Percentiles rank a stretch among this genome's conserved stretches.
Conservation (phyloP, 495 filamentous ascomycete genomes). For the Neurospora sp. region DNA sequence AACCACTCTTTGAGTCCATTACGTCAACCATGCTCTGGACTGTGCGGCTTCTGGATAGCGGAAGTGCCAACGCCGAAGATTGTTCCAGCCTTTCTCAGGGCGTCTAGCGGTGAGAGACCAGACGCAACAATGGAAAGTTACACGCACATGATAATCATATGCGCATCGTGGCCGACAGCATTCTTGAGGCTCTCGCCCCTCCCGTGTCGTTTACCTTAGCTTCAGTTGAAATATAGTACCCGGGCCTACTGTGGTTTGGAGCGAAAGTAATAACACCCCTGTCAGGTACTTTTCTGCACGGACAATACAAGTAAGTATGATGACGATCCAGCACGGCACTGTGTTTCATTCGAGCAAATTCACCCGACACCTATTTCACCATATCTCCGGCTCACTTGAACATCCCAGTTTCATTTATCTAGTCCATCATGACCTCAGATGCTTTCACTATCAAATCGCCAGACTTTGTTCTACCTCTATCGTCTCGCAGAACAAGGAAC, state of each 20-base stretch:
- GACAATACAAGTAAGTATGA: not conserved
- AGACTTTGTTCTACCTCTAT: not conserved
- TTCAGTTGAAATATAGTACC: not conserved
- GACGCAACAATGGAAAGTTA: not conserved
- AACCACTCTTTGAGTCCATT: not conserved
- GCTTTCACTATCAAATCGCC: not conserved
- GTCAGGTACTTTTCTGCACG: no score
- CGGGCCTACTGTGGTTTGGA: not conserved
- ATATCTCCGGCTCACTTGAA: not conserved
- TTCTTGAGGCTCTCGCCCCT: not conserved
- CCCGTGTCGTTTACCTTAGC: not conserved
- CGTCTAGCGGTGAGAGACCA: not conserved
- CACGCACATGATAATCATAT: not conserved
- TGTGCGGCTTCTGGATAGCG: not conserved
- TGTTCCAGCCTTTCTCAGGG: not conserved
- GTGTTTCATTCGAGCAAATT: not conserved
- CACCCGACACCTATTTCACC: not conserved
- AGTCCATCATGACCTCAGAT: not conserved
- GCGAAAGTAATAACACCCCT: no score
- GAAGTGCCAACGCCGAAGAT: not conserved
- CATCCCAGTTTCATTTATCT: not conserved
- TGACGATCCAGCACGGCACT: not conserved
- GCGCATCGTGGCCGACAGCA: not conserved
- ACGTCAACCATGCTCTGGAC: not conserved
- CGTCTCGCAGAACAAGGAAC: not conserved